Base-by-base conservation (phyloP, 148 eudicot species). In the Polygonum maritimum region DNA sequence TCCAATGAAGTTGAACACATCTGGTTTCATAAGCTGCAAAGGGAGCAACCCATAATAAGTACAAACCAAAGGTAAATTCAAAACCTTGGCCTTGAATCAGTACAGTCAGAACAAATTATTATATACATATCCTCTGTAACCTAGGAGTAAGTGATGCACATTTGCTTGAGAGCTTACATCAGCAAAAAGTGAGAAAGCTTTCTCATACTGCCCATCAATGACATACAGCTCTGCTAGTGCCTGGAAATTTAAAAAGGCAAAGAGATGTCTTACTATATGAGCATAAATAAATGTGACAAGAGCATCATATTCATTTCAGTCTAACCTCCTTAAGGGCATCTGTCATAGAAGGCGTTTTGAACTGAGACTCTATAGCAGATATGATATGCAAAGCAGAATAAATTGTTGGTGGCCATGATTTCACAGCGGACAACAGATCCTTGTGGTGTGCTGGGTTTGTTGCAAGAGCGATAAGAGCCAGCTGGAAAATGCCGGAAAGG, bases 161-260 rank as follows among this genome's bases (percentile, higher is more conserved):
- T 5, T 54, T n/a, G 60, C 6, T 6, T 54, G 60, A 54, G 82
- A 40, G 85, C 97, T 90, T 84, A 94, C 98, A 86, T 94, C 98
- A 75, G 98, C 98, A 79, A 82, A 92, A 49, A 89, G 86, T 47
- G 95, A 83, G 85, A 90, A 94, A 26, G 98, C 98, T 78, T 88
- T 89, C 80, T 94, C 93, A 80, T 88, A 81, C 78, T 94, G 97
- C 73, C 88, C 93, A 78, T 90, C 89, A 80, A 88, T 85, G 63
- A 90, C 92, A 82, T 94, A 92, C 69, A 94, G 78, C 87, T 91
- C 97, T 19, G 98, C 97, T 65, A 94, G 84, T 73, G 97, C 97
- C 98, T 94, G 88, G 58, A 57, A 79, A 71, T 70, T 26, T 33
- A 10, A 52, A 45, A 54, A 38, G 71, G 75, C 63, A 49, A 31